phyloP scores from a whole-genome alignment of 1,284 basidiomycete genomes.

The Heterobasidion parviporum region DNA sequence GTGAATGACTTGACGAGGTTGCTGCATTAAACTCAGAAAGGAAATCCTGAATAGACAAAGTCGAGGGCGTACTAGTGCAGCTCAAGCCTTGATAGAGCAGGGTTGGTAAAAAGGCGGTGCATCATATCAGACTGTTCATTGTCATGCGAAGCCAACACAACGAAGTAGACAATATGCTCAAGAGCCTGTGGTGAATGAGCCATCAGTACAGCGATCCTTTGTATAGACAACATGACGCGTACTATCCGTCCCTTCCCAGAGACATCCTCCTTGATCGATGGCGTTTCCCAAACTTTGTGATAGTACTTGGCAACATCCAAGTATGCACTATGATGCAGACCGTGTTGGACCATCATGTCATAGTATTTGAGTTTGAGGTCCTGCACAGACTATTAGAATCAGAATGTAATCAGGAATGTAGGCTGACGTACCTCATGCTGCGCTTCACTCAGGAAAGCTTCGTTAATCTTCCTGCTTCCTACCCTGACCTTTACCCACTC shows the following conservation, averaged over 20 bases:
- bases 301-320: constrained; percentile 95
- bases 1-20: constrained; percentile 96
- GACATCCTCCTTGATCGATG: constrained; percentile 79
- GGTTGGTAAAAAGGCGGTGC: constrained; percentile 76
- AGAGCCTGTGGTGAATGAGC: constrained; percentile 50
- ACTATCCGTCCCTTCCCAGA: constrained; percentile 69
- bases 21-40: constrained; percentile 32
- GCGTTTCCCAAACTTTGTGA: constrained; percentile 94
- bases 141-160: constrained; percentile 88
- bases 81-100: constrained; percentile 73
- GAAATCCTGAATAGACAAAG: constrained; percentile 1
- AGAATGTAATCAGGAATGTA: not conserved
- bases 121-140: constrained; percentile 99
- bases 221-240: constrained; percentile 21
- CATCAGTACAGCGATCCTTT: constrained; percentile 3
- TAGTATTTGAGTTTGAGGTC: constrained; percentile 96
- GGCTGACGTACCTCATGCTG: constrained; percentile 69
- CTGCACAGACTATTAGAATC: constrained; percentile 32
- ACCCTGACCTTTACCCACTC: constrained; percentile 92
- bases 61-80: constrained; percentile 68
- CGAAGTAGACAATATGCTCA: constrained; percentile 91
- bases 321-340: constrained; percentile 79
- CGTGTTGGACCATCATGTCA: constrained; percentile 93
- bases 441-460: constrained; percentile 84
- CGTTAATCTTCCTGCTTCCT: constrained; percentile 91